phyloP scores from a whole-genome alignment of 306 rosid genomes.

The Quercus aquifolioides region DNA sequence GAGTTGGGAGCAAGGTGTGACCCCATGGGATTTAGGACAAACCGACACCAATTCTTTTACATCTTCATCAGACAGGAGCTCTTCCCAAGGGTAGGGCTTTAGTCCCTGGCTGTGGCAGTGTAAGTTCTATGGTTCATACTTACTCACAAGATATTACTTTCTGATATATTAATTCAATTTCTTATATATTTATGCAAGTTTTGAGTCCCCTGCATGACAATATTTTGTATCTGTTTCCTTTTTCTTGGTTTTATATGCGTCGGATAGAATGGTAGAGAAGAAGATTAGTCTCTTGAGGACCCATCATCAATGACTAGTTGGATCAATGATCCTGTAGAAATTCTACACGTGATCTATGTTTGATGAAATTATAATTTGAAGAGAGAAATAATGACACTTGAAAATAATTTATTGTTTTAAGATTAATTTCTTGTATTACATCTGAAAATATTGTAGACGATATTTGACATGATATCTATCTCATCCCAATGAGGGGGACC shows the following conservation, averaged over 20 bases:
- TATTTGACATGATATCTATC: too few relatives aligned
- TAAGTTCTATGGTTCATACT: slow-evolving; percentile 1
- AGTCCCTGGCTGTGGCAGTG: slow-evolving; percentile 44
- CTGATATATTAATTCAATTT: not conserved
- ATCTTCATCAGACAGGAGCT: slow-evolving; percentile 26
- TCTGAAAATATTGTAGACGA: too few relatives aligned
- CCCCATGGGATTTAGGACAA: slow-evolving; percentile 45
- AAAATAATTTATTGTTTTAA: not conserved
- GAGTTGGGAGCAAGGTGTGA: slow-evolving; percentile 40
- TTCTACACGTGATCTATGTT: not conserved
- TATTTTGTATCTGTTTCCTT: too few relatives aligned
- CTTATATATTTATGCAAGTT: not conserved
- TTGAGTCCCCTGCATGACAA: not conserved
- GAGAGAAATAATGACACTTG: not conserved
- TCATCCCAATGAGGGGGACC: too few relatives aligned
- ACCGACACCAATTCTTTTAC: slow-evolving; percentile 28
- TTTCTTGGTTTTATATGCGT: too few relatives aligned
- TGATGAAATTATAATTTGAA: not conserved
- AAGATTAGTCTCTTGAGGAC: too few relatives aligned
- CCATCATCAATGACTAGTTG: too few relatives aligned
- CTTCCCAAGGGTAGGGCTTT: slow-evolving; percentile 42
- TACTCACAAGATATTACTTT: not conserved
- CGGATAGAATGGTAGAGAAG: too few relatives aligned
- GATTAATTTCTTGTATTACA: not conserved
- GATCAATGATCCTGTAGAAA: not conserved